Conservation (phyloP, 148 eudicot genomes). For the Rhododendron williamsianum region DNA sequence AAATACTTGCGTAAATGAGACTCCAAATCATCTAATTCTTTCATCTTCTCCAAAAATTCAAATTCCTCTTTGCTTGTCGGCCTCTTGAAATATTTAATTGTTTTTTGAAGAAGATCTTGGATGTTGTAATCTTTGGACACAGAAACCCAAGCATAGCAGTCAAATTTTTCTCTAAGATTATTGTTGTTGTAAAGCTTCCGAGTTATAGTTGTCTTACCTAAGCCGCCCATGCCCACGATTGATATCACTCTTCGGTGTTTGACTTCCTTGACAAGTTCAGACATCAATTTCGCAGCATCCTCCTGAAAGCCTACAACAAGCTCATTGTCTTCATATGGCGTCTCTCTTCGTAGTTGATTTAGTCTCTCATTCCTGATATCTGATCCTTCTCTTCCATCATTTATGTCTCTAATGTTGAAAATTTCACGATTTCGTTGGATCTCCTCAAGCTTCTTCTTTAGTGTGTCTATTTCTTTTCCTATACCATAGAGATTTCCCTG, state of each 20-base stretch:
- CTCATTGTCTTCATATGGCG: background rate
- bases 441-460: background rate
- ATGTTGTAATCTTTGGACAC: background rate
- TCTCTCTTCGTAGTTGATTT: background rate
- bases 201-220: background rate
- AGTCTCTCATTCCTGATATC: background rate
- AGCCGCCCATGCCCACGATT: background rate
- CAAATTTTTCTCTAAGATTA: background rate
- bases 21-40: background rate
- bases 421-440: background rate
- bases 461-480: background rate
- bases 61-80: background rate
- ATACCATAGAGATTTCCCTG: background rate
- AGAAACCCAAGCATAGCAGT: background rate
- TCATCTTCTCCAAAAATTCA: background rate
- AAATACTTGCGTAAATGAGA: background rate
- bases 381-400: background rate
- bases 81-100: background rate
- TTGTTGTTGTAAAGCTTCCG: background rate
- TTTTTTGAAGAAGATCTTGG: background rate
- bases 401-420: background rate
- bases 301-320: background rate
- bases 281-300: background rate
- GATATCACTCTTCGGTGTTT: background rate
- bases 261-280: background rate